Evolutionary conservation across 2,329 filamentous ascomycete species (phyloP).

Genomic region (Colletotrichum sp.): DNA sequence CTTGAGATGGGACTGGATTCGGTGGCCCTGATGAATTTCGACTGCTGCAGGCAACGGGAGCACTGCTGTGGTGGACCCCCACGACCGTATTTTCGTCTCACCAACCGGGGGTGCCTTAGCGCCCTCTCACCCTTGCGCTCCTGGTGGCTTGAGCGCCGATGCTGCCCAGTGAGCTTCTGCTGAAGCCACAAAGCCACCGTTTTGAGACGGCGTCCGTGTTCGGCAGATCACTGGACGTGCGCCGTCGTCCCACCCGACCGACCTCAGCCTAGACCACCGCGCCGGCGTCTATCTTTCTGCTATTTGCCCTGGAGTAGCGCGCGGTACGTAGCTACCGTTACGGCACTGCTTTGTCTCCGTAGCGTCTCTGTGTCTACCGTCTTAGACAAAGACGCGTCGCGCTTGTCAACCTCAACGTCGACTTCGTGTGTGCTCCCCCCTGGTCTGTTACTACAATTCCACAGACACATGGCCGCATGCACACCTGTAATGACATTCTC

Average conservation of each 20-base stretch:
- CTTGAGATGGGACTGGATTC: background rate
- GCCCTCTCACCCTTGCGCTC: background rate
- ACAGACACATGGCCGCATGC: background rate
- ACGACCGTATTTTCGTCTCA: background rate
- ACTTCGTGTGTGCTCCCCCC: background rate
- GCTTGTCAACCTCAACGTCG: background rate
- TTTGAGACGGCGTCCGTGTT: slow-evolving; percentile 10
- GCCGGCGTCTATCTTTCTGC: background rate
- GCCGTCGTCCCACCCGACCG: background rate
- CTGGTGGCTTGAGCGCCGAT: background rate
- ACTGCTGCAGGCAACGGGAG: background rate
- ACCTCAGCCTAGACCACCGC: background rate
- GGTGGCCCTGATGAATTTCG: background rate
- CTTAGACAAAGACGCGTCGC: background rate
- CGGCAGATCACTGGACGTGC: slow-evolving; percentile 17
- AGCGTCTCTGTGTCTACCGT: background rate
- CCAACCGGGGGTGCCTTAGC: background rate
- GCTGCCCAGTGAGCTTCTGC: background rate
- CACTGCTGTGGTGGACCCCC: background rate
- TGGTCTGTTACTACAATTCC: background rate
- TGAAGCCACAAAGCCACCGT: slow-evolving; percentile 5
- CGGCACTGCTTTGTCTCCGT: background rate
- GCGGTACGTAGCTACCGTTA: background rate
- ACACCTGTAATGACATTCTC: background rate
- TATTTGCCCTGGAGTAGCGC: background rate